These are phyloP conservation scores for Atractiella rhizophila DNA, from an alignment of 768 basidiomycete species.

Conservation along the genomic window DNA sequence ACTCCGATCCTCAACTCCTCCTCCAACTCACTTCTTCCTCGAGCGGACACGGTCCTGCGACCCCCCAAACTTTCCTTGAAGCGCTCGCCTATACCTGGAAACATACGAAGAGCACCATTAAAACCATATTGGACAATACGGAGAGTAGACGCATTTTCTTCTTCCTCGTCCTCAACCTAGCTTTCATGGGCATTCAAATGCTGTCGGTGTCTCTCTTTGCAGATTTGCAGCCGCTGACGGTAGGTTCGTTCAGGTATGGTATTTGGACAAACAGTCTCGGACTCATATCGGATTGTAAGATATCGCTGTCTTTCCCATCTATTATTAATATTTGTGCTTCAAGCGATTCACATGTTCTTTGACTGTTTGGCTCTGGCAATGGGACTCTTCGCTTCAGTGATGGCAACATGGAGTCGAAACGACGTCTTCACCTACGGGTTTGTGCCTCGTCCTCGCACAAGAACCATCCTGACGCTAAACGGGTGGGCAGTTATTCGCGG, in stretches of 20 bases:
- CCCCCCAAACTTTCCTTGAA: slow-evolving; percentile 3
- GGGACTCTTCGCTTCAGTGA: slow-evolving; percentile 81
- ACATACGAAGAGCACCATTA: slow-evolving; percentile 35
- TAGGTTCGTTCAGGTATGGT: slow-evolving; percentile 35
- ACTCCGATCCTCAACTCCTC: slow-evolving; percentile 11
- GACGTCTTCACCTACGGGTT: slow-evolving; percentile 83
- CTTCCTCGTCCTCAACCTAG: slow-evolving; percentile 78
- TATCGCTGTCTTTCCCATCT: neutral
- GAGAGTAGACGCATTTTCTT: slow-evolving; percentile 92
- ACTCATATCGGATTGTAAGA: slow-evolving; percentile 77
- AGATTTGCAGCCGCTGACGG: neutral
- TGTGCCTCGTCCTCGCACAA: neutral
- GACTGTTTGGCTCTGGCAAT: slow-evolving; percentile 95
- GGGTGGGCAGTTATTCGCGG: slow-evolving; percentile 45
- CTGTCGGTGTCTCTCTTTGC: slow-evolving; percentile 11
- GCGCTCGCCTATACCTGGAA: slow-evolving; percentile 15
- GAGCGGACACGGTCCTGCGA: neutral
- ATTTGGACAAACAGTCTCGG: slow-evolving; percentile 94
- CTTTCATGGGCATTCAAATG: slow-evolving; percentile 94
- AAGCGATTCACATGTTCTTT: slow-evolving; percentile 98
- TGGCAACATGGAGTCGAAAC: slow-evolving; percentile 94
- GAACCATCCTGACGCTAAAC: neutral
- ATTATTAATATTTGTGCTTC: neutral
- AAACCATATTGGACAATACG: slow-evolving; percentile 66
- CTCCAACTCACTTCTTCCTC: slow-evolving; percentile 2